Evolutionary conservation across 2,329 filamentous ascomycete species (phyloP), one percentile per base, ranked within the genome.

Genomic region (Fusarium lyarnte): DNA sequence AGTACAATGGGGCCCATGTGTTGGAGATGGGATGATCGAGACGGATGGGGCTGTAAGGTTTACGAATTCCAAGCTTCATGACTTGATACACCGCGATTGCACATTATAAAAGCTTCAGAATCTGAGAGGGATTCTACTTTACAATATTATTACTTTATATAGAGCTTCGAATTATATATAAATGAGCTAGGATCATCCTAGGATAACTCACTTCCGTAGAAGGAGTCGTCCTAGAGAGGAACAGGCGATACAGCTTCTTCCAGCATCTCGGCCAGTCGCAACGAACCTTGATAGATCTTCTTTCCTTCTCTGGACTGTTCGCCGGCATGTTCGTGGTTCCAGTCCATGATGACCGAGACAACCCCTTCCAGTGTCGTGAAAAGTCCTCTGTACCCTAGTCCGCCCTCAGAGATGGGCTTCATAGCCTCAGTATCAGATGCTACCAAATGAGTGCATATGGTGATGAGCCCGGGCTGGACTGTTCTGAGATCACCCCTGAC

Each of bases 401-500:
- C 64, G 3, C 53, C 61, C 8, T 60, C 46, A 1, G 31, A 10
- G 4, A 49, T 27, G 9, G 64, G 41, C 6, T 43, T 66, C 6
- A 12, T 53, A 2, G 61, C 61, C 12, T 66, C 46, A 6, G 11
- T 8, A 38, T 67, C 53, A 2, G 52, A 67, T 11, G 42, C 61
- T 21, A 66, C 5, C 14, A 66, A 14, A 16, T 66, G 64, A 3
- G 64, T 67, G 25, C 61, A 66, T 11, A 60, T 54, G 4, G 61
- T 53, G 13, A 67, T 59, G 7, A 60, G 17, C 3, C 53, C 61
- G 2, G 64, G 46, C 10, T 67, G 64, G 3, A 67, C 13, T 2
- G 25, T 45, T 12, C 35, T 59, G 0, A 59, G 10, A 7, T 66
- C 52, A 0, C 64, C 61, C 12, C 35, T 39, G 6, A 47, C 19